Evolutionary conservation across 352 stramenopile species (phyloP).

Genomic region (Pythium graminicola): DNA sequence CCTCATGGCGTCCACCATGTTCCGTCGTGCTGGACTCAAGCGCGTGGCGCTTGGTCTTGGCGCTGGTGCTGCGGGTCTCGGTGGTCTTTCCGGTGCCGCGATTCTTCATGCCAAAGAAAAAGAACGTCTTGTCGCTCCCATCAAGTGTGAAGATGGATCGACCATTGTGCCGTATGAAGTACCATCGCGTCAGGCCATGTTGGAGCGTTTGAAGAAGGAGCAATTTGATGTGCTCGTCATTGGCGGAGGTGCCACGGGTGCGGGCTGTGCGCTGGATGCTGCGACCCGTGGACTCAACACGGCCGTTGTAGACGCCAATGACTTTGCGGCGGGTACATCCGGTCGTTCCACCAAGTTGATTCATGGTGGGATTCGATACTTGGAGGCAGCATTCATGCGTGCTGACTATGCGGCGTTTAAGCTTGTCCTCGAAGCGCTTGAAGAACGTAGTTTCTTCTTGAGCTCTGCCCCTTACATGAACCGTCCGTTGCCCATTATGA

Average conservation of each 20-base stretch:
- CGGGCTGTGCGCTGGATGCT: constrained; percentile 88
- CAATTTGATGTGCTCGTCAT: constrained; percentile 93
- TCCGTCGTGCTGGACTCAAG: constrained; percentile 42
- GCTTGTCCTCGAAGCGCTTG: constrained; percentile 90
- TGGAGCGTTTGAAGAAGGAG: constrained; percentile 81
- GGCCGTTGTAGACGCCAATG: constrained; percentile 87
- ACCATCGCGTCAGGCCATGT: constrained; percentile 54
- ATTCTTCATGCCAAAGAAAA: constrained; percentile 75
- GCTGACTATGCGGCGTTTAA: constrained; percentile 86
- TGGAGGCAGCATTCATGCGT: constrained; percentile 93
- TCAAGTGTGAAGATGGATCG: constrained; percentile 78
- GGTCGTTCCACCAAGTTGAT: constrained; percentile 94
- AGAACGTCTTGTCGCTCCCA: constrained; percentile 60
- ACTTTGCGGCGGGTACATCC: constrained; percentile 91
- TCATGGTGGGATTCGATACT: constrained; percentile 93
- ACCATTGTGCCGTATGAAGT: constrained; percentile 81
- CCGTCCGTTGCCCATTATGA: constrained; percentile 92
- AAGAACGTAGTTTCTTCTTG: constrained; percentile 92
- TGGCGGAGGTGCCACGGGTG: constrained; percentile 88
- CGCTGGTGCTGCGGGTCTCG: constrained; percentile 36
- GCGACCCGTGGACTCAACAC: constrained; percentile 90
- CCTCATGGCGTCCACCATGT: constrained; percentile 55
- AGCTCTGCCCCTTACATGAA: constrained; percentile 93
- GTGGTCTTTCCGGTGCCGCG: constrained; percentile 46
- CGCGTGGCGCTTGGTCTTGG: constrained; percentile 49